Evolutionary conservation across 805 yeast species (phyloP).

Genomic region (Lipomyces yamadae): DNA sequence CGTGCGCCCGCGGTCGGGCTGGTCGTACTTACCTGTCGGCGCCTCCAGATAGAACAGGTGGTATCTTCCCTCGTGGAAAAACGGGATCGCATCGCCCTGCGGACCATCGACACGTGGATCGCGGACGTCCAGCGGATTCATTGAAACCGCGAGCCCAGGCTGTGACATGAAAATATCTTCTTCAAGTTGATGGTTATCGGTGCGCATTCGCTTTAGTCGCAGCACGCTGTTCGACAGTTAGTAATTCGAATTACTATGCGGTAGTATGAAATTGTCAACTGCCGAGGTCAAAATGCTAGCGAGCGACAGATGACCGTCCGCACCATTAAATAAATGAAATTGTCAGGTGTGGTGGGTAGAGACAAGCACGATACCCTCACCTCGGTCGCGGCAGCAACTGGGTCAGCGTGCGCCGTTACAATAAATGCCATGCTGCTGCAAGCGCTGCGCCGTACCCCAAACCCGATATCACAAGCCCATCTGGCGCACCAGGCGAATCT

Average conservation of each 20-base stretch:
- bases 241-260: not conserved
- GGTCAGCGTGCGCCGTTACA: not conserved
- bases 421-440: not conserved
- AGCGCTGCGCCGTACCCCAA: constrained; percentile 1
- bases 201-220: not conserved
- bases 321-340: not conserved
- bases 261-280: not conserved
- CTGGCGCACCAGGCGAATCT: constrained; percentile 1
- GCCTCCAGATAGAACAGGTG: constrained; percentile 1
- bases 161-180: not conserved
- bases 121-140: constrained; percentile 1
- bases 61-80: not conserved
- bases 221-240: constrained; percentile 1
- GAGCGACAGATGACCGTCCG: not conserved
- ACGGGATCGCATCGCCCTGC: constrained; percentile 1
- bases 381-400: not conserved
- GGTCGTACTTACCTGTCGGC: not conserved
- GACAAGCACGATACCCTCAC: constrained; percentile 1
- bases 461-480: constrained; percentile 1
- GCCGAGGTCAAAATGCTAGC: not conserved
- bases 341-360: constrained; percentile 1
- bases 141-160: constrained; percentile 1
- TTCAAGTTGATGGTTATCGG: not conserved
- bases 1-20: constrained; percentile 2
- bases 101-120: not conserved